Conservation (phyloP, 768 basidiomycete species). For the Suillus subluteus region DNA sequence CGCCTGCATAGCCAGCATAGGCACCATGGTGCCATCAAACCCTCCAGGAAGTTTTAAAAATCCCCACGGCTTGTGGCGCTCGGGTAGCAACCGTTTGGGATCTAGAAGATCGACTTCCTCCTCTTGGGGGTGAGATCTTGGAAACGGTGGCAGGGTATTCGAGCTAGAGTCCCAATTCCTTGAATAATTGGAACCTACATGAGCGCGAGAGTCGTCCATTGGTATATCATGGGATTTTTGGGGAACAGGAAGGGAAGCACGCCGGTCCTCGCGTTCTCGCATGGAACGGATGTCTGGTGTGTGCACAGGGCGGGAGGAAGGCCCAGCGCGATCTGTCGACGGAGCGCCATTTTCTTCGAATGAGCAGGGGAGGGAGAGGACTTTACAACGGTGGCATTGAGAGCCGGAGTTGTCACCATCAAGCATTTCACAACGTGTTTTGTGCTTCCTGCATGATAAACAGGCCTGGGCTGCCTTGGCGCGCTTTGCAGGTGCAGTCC, state of each 20-base stretch:
- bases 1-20: slow-evolving; percentile 50
- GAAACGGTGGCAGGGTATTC: slow-evolving; percentile 21
- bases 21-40: slow-evolving; percentile 47
- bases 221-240: slow-evolving; percentile 26
- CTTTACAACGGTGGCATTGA: slow-evolving; percentile 54
- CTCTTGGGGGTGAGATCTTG: slow-evolving; percentile 19
- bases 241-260: slow-evolving; percentile 23
- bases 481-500: slow-evolving; percentile 37
- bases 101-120: slow-evolving; percentile 36
- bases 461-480: slow-evolving; percentile 50
- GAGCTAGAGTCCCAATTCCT: slow-evolving; percentile 27
- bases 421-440: slow-evolving; percentile 54
- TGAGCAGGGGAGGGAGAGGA: slow-evolving; percentile 49
- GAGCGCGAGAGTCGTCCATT: slow-evolving; percentile 24
- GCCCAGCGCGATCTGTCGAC: slow-evolving; percentile 16
- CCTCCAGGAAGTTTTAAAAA: slow-evolving; percentile 41
- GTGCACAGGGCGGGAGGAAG: slow-evolving; percentile 20
- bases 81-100: slow-evolving; percentile 41
- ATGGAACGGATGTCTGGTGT: slow-evolving; percentile 22
- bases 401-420: slow-evolving; percentile 40
- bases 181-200: slow-evolving; percentile 17
- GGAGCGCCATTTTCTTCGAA: slow-evolving; percentile 37
- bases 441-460: slow-evolving; percentile 49
- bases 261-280: slow-evolving; percentile 22
- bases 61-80: slow-evolving; percentile 41